Conservation (phyloP, 1,284 basidiomycete genomes). For the Tilletia walkeri region DNA sequence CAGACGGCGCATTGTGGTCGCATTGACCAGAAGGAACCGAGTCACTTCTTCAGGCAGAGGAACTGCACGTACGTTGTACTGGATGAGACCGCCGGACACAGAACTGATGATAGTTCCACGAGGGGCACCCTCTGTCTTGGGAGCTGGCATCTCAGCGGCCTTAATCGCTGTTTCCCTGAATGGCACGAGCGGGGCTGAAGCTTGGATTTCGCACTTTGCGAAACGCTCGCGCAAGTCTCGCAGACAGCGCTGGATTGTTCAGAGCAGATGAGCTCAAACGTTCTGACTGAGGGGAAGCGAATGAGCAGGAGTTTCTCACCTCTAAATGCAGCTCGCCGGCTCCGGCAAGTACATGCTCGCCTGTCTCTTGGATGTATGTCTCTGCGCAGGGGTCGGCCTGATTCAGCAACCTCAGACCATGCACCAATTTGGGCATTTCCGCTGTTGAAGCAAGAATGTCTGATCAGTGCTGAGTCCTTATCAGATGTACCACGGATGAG, state of each 20-base stretch:
- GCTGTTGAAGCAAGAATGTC: conserved; percentile 12
- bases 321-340: conserved; percentile 96
- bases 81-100: conserved; percentile 71
- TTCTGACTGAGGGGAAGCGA: neutral
- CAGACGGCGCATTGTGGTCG: conserved; percentile 58
- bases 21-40: conserved; percentile 75
- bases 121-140: conserved; percentile 70
- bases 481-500: neutral
- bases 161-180: conserved; percentile 88
- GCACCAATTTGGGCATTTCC: conserved; percentile 89
- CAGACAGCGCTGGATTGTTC: conserved; percentile 72
- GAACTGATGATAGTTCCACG: conserved; percentile 76
- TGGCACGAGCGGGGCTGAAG: conserved; percentile 92
- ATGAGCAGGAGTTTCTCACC: conserved; percentile 59
- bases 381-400: conserved; percentile 98
- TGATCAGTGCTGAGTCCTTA: no score
- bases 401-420: conserved; percentile 82
- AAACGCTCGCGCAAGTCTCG: conserved; percentile 94
- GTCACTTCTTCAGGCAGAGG: conserved; percentile 72
- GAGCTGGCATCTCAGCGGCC: conserved; percentile 74
- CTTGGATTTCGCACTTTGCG: conserved; percentile 85
- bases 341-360: conserved; percentile 94
- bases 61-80: conserved; percentile 77
- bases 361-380: conserved; percentile 92
- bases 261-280: neutral